Base-by-base conservation (phyloP, 2,329 filamentous ascomycete genomes). In the Cyphellophora attinorum region DNA sequence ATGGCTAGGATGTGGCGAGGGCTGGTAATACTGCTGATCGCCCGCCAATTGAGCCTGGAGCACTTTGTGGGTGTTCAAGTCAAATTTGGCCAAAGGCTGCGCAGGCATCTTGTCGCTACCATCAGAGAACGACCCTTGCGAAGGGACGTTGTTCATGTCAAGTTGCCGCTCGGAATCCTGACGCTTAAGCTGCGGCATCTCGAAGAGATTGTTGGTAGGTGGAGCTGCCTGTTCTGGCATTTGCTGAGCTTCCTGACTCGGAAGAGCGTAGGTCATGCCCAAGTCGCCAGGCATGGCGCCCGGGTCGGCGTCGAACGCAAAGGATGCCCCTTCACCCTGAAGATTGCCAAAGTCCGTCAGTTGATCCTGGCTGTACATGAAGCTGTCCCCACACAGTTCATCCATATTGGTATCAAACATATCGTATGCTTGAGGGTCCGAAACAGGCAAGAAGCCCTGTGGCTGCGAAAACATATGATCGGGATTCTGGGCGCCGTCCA, bases 41-140 rank as follows among this genome's bases (percentile, higher is more conserved):
- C 34, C 27, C 11, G 29, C 40, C 5, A 49, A 34, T 18, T 46
- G 44, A n/a, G 40, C 44, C 29, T 47, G 46, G 8, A 47, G 37
- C 3, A 41, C 34, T 16, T 44, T 29, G 27, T 47, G 42, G 11
- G 40, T 41, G 23, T 37, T 39, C 28, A 42, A 27, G 27, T 45
- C 38, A 37, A 44, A 49, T 15, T 42, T 42, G 13, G 35, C 18
- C 29, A 14, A 8, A 13, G 13, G 10, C 19, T 29, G 16, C 31
- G 36, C n/a, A 31, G 27, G 6, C 6, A 13, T 8, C 27, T 29
- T 29, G 6, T 25, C 21, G 27, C 6, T 15, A 10, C 8, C 8
- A 6, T 8, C 8, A 13, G 8, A 6, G 27, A 8, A 29, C 6
- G 6, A 8, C 8, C 13, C 15, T 8, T 29, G 27, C 13, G 6